Conservation (phyloP, 345 rosid species). For the Dimocarpus longan region DNA sequence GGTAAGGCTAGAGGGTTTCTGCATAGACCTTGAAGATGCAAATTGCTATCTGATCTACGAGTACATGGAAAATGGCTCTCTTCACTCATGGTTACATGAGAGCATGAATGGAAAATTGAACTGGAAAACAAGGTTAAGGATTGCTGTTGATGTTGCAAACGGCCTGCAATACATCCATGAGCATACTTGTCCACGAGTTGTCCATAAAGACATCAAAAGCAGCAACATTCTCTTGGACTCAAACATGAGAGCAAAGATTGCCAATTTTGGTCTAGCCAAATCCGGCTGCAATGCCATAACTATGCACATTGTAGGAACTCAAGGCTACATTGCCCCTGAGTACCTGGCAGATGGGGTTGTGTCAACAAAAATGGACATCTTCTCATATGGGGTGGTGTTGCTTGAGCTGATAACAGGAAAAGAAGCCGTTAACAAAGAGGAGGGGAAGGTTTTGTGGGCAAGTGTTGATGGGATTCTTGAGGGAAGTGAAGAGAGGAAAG, state of each 20-base stretch:
- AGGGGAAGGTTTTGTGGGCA: constrained; percentile 56
- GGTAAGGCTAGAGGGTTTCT: constrained; percentile 74
- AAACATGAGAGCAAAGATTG: constrained; percentile 67
- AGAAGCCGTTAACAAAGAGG: constrained; percentile 52
- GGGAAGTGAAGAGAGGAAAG: constrained; percentile 43
- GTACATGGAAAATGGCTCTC: constrained; percentile 57
- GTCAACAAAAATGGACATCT: constrained; percentile 68
- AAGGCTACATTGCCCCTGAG: constrained; percentile 77
- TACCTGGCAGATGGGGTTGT: constrained; percentile 63
- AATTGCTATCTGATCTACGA: constrained; percentile 68
- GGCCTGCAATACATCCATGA: constrained; percentile 77
- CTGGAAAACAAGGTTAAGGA: constrained; percentile 60
- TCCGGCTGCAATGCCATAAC: constrained; percentile 80
- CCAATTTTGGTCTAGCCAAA: constrained; percentile 73
- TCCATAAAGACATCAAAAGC: constrained; percentile 73
- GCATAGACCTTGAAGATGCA: constrained; percentile 56
- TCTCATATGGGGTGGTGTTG: constrained; percentile 69
- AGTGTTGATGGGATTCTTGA: constrained; percentile 33
- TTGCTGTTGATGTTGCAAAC: constrained; percentile 62
- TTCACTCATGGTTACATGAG: constrained; percentile 56
- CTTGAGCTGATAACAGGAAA: constrained; percentile 65
- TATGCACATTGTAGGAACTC: constrained; percentile 76
- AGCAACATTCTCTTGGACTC: constrained; percentile 66
- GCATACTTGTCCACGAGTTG: constrained; percentile 67
- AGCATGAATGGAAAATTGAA: constrained; percentile 31